Evolutionary conservation across 1,284 basidiomycete species (phyloP), one percentile per base, ranked within the genome.

Genomic region (Pseudozyma pruni): DNA sequence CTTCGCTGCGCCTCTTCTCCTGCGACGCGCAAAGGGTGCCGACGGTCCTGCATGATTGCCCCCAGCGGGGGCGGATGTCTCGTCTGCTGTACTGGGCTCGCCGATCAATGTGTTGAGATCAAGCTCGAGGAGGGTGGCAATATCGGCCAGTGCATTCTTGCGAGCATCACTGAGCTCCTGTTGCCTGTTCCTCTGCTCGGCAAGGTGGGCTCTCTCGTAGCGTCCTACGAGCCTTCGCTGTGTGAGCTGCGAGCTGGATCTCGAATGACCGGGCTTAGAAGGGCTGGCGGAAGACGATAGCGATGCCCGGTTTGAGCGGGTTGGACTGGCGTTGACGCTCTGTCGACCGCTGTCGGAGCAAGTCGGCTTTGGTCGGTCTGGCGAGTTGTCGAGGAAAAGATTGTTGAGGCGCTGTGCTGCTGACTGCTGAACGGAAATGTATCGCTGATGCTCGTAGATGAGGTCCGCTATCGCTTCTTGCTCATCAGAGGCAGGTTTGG

Each of bases 121-220:
- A 29, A 79, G 69, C 25, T 74, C 66, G 33, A 79, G 70, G n/a
- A 78, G 47, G 1, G 68, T 66, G 11, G 76, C 71, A 19, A 75
- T 72, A 22, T 79, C 76, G 10, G 68, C 57, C 10, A 79, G 49
- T 3, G 66, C 77, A 16, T 52, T 56, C 25, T 61, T 69, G 41
- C 77, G 60, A 7, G 66, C 62, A 23, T 79, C 76, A 46, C 39
- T 71, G 43, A 79, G 58, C 44, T 79, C 77, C 22, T 77, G 56
- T 8, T 63, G 72, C n/a, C 55, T 49, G 16, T 75, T 59, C 54
- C 75, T 69, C 33, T 73, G 69, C 46, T 78, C 77, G n/a, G 63
- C 72, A 3, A 79, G 55, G 17, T 75, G 67, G 4, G 67, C 64
- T 0, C 76, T 56, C 34, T 79, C 77, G 20, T 60, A 63, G 8